Evolutionary conservation across 805 yeast species (phyloP), one percentile per base, ranked within the genome.

Genomic region (Millerago galiae): DNA sequence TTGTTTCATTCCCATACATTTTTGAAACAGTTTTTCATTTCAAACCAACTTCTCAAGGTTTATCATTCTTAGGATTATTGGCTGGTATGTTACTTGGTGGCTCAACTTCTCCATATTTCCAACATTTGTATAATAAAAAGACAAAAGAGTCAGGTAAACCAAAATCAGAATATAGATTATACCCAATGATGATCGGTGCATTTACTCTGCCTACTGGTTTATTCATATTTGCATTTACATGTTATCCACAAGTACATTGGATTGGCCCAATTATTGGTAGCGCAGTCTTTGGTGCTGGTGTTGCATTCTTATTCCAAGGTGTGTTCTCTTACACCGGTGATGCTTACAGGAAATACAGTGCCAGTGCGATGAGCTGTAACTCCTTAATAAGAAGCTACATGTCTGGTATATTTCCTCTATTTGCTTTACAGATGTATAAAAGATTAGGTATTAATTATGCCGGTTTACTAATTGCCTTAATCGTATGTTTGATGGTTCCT

Each of bases 201-300:
- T 62, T 80, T 18, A 63, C 74, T 18, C 65, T 81, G 45, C 88
- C 88, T 1, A 66, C 77, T 25, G 74, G 86, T 0, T 63, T 85
- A 41, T 82, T 84, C 67, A 83, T 89, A 75, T 67, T 84, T 47
- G 91, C 80, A 3, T 85, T 93, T 90, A 72, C 88, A 3, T 72
- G 80, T 18, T 73, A 74, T 51, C 42, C 60, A 1, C 56, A 71
- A 26, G 71, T 83, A 10, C 89, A 80, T 56, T 84, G 89, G 88
- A 78, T 82, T 55, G 85, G 74, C 1, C 81, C 93, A 5, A 64
- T 77, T 16, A 71, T 80, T 44, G 79, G 90, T 2, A 90, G 88
- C 45, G 72, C 79, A n/a, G 73, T 88, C 9, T 76, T 83, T 57
- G 90, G 93, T 4, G 71, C 78, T 50, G 82, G 88, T 3, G 73